Evolutionary conservation across 306 rosid genomes (phyloP).

Genomic region (Sicyos baderoa): DNA sequence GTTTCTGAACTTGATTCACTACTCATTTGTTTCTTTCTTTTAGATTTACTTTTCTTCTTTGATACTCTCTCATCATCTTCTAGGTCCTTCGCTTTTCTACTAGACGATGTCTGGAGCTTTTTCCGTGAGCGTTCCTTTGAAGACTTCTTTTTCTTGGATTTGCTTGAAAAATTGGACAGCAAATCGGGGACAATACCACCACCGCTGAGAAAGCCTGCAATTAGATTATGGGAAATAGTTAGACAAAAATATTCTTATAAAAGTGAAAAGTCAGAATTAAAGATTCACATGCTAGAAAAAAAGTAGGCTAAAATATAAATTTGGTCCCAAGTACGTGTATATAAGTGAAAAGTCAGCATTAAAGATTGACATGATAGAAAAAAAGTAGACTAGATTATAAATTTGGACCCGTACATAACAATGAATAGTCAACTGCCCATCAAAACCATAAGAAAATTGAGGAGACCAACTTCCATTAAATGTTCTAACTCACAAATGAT

Average conservation of each 20-base stretch:
- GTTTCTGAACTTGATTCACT: constrained; percentile 44
- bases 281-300: no score
- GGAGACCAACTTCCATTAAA: no score
- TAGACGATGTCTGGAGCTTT: constrained; percentile 22
- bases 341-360: background rate
- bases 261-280: constrained; percentile 4
- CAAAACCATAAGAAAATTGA: no score
- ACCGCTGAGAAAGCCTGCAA: constrained; percentile 68
- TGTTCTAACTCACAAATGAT: no score
- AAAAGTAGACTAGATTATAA: no score
- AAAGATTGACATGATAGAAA: background rate
- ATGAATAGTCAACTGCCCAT: no score
- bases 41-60: constrained; percentile 40
- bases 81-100: constrained; percentile 27
- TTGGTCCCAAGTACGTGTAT: no score
- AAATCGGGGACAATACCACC: constrained; percentile 59
- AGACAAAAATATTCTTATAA: background rate
- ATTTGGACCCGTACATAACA: no score
- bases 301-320: no score
- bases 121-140: constrained; percentile 48
- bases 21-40: constrained; percentile 35
- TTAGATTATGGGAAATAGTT: constrained; percentile 11
- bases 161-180: constrained; percentile 53
- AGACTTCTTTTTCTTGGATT: constrained; percentile 50
- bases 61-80: constrained; percentile 36